Evolutionary conservation across 2,329 filamentous ascomycete genomes (phyloP).

Genomic region (Fusarium sp.): DNA sequence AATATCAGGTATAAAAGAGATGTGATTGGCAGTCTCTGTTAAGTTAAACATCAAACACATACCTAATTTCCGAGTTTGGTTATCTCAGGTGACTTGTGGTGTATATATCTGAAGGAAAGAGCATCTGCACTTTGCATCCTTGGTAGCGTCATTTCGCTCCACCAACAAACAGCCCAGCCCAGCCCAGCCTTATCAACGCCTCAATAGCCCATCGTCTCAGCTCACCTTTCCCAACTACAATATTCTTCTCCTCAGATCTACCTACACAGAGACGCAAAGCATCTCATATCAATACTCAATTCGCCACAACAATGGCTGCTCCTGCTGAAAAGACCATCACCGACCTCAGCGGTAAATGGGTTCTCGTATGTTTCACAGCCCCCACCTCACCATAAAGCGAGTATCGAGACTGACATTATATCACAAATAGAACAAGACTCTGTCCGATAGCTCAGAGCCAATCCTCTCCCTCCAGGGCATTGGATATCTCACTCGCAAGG

Average conservation of each 20-base stretch:
- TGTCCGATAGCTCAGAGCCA: slow-evolving; percentile 77
- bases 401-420: slow-evolving; percentile 15
- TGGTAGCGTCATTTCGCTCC: slow-evolving; percentile 43
- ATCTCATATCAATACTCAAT: background rate
- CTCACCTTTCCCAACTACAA: slow-evolving; percentile 8
- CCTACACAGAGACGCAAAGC: background rate
- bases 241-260: background rate
- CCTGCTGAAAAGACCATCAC: slow-evolving; percentile 74
- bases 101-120: slow-evolving; percentile 12
- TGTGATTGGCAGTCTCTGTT: background rate
- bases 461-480: slow-evolving; percentile 80
- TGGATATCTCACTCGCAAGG: slow-evolving; percentile 79
- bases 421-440: slow-evolving; percentile 74
- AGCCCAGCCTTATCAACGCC: slow-evolving; percentile 20
- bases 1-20: slow-evolving; percentile 10
- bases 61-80: background rate
- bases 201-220: background rate
- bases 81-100: slow-evolving; percentile 5
- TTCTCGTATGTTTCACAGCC: slow-evolving; percentile 68
- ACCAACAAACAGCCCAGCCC: slow-evolving; percentile 18
- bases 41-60: background rate
- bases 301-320: slow-evolving; percentile 72
- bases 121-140: slow-evolving; percentile 9
- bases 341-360: slow-evolving; percentile 77
- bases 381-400: slow-evolving; percentile 1